Percentiles rank a stretch among this genome's conserved stretches.
Conservation (phyloP, 106 monocot genomes). For the Platanthera guangdongensis region DNA sequence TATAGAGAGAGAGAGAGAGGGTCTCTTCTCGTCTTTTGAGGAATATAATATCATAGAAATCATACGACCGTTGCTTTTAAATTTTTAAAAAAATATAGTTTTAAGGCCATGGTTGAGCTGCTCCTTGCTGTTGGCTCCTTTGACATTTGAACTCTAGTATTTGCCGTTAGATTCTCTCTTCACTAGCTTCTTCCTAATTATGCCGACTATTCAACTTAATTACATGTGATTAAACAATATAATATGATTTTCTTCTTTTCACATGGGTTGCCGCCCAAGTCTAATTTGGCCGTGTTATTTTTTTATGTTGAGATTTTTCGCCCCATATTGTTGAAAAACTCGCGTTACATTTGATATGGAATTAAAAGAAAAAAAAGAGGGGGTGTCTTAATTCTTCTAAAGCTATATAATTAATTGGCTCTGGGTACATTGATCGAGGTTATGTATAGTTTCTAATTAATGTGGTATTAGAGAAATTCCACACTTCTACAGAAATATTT, state of each 20-base stretch:
- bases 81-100: not conserved
- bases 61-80: not conserved
- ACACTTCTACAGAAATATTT: too few relatives aligned
- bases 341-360: too few relatives aligned
- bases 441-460: too few relatives aligned
- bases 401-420: too few relatives aligned
- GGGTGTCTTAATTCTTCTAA: too few relatives aligned
- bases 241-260: not conserved
- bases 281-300: not conserved
- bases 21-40: not conserved
- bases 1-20: not conserved
- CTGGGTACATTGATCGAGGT: too few relatives aligned
- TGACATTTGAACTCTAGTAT: constrained; percentile 5
- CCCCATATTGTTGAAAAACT: too few relatives aligned
- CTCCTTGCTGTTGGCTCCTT: not conserved
- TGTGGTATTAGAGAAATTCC: too few relatives aligned
- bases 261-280: not conserved
- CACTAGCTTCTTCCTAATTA: not conserved
- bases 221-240: not conserved
- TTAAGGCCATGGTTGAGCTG: not conserved
- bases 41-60: not conserved
- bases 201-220: not conserved
- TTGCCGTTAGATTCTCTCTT: not conserved
- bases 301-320: not conserved
- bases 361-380: too few relatives aligned